Conservation (phyloP, 2,329 filamentous ascomycete genomes). For the Hortaea sp. region DNA sequence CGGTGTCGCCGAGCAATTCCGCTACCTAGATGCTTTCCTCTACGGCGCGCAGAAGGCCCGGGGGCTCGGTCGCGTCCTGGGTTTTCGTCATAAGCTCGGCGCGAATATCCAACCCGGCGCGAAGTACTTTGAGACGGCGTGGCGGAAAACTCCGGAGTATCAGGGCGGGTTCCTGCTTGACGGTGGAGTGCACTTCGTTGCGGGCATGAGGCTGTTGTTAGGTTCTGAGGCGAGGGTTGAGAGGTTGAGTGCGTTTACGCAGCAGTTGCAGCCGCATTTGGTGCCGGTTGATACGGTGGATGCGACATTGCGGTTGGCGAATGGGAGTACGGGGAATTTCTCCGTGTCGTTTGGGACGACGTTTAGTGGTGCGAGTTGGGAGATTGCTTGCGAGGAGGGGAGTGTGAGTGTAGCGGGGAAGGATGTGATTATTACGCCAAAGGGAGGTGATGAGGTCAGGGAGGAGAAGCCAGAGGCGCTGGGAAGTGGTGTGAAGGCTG, state of each 20-base stretch:
- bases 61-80: conserved; percentile 44
- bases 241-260: conserved; percentile 48
- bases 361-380: conserved; percentile 44
- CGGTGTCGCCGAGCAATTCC: conserved; percentile 63
- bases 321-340: conserved; percentile 48
- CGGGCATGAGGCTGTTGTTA: conserved; percentile 52
- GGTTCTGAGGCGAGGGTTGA: conserved; percentile 34
- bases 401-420: conserved; percentile 42
- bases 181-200: conserved; percentile 63
- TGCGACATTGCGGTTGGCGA: conserved; percentile 45
- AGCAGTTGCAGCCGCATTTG: conserved; percentile 46
- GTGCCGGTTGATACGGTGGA: conserved; percentile 58
- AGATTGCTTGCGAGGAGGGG: conserved; percentile 49
- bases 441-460: conserved; percentile 15
- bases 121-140: conserved; percentile 48
- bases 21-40: conserved; percentile 49
- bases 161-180: conserved; percentile 72
- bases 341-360: conserved; percentile 49
- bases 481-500: conserved; percentile 44
- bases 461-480: conserved; percentile 39
- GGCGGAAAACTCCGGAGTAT: conserved; percentile 60
- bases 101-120: conserved; percentile 36
- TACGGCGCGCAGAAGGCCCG: conserved; percentile 42
- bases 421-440: conserved; percentile 27
- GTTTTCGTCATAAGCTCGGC: conserved; percentile 42